Percentiles rank a stretch among this genome's conserved stretches.
These are phyloP conservation scores for Skeletonema potamos DNA, from an alignment of 108 stramenopile species.

Conservation along the genomic window DNA sequence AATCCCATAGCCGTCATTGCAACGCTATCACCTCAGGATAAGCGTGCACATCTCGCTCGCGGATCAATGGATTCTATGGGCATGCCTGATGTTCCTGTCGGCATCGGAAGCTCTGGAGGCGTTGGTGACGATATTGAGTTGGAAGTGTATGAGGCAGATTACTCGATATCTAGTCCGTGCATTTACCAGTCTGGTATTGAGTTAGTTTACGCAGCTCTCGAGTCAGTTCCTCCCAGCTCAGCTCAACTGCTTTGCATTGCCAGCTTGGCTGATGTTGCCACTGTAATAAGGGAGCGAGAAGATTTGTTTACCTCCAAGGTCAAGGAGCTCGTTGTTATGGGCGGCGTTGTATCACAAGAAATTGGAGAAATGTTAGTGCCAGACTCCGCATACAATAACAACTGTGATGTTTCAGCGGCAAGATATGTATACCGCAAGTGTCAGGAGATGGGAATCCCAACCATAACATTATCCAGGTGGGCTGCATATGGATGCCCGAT, in stretches of 20 bases:
- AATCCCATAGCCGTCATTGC: constrained; percentile 48
- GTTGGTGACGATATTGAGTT: constrained; percentile 28
- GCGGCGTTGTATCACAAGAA: constrained; percentile 35
- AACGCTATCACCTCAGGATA: constrained; percentile 34
- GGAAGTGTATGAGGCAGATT: constrained; percentile 45
- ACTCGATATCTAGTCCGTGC: constrained; percentile 38
- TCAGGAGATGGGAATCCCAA: constrained; percentile 45
- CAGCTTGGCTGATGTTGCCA: constrained; percentile 45
- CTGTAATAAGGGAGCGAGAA: constrained; percentile 36
- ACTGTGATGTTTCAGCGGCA: constrained; percentile 40
- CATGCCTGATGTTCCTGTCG: constrained; percentile 50
- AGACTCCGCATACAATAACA: constrained; percentile 51
- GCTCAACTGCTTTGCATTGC: constrained; percentile 38
- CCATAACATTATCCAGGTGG: constrained; percentile 43
- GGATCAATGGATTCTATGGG: constrained; percentile 44
- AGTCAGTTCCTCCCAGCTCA: constrained; percentile 38
- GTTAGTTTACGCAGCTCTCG: constrained; percentile 36
- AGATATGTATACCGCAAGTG: constrained; percentile 42
- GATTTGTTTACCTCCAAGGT: constrained; percentile 44
- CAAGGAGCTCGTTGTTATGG: constrained; percentile 51
- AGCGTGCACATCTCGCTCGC: constrained; percentile 41
- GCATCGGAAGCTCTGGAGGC: constrained; percentile 44
- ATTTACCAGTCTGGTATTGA: constrained; percentile 38
- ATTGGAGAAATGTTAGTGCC: constrained; percentile 34
- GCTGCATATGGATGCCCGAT: constrained; percentile 51